Conservation (phyloP, 768 basidiomycete genomes). For the Auricularia sp. region DNA sequence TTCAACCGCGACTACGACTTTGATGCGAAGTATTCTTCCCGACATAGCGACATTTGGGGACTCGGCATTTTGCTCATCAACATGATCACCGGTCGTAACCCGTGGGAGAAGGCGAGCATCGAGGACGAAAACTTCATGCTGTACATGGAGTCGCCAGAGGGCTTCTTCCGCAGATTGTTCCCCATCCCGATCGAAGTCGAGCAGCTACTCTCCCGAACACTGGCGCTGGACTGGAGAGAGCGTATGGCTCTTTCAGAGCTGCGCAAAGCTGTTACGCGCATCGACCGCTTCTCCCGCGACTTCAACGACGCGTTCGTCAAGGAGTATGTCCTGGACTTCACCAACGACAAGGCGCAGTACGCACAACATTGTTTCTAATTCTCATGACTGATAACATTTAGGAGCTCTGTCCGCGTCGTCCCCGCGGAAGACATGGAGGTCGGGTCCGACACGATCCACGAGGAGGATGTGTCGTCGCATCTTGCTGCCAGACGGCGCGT, state of each 20-base stretch:
- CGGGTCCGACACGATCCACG: no score
- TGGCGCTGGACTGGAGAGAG: background rate
- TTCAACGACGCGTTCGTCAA: background rate
- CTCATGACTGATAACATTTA: no score
- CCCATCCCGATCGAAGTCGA: background rate
- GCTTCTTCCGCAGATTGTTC: background rate
- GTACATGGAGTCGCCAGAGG: background rate
- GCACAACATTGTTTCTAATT: background rate
- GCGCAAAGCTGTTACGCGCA: background rate
- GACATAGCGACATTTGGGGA: slow-evolving; percentile 55
- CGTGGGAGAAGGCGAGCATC: slow-evolving; percentile 60
- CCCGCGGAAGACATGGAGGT: no score
- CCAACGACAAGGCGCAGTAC: background rate
- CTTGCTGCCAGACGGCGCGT: background rate
- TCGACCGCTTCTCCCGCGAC: background rate
- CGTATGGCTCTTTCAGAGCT: background rate
- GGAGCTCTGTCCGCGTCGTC: background rate
- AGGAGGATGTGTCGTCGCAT: background rate
- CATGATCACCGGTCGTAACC: slow-evolving; percentile 66
- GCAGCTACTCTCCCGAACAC: background rate
- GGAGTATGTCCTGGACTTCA: background rate
- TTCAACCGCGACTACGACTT: background rate
- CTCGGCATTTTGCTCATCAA: slow-evolving; percentile 74
- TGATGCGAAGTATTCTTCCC: slow-evolving; percentile 14
- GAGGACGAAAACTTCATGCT: slow-evolving; percentile 30